Conservation (phyloP, 164 flowering plant genomes). For the Tetracentron sinense region DNA sequence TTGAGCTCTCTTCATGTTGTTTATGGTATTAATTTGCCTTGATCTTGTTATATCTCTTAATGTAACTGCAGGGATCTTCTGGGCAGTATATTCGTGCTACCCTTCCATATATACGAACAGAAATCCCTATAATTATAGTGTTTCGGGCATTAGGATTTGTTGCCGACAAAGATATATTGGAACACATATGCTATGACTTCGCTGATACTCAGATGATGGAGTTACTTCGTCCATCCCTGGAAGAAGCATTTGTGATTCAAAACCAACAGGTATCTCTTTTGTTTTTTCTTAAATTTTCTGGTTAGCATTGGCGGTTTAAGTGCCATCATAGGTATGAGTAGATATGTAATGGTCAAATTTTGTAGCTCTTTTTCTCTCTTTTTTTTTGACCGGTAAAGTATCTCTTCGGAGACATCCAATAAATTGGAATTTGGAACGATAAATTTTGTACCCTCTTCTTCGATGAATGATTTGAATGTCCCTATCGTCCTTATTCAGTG, state of each 20-base stretch:
- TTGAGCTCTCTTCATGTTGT: neutral
- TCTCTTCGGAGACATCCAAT: too few relatives aligned
- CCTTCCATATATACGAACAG: constrained; percentile 87
- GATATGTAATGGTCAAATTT: too few relatives aligned
- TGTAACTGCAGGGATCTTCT: constrained; percentile 69
- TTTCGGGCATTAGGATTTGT: constrained; percentile 95
- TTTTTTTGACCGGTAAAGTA: too few relatives aligned
- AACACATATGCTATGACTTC: constrained; percentile 87
- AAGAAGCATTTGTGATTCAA: constrained; percentile 97
- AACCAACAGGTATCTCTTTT: constrained; percentile 68
- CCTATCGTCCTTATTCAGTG: too few relatives aligned
- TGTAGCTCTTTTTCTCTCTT: too few relatives aligned
- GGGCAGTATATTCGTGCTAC: constrained; percentile 96
- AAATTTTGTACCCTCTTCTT: neutral
- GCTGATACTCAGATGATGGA: constrained; percentile 96
- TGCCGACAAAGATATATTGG: constrained; percentile 94
- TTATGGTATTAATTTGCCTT: neutral
- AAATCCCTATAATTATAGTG: constrained; percentile 92
- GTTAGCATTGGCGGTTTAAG: neutral
- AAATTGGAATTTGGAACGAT: neutral
- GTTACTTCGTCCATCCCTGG: constrained; percentile 86
- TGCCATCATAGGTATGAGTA: too few relatives aligned
- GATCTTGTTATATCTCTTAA: neutral
- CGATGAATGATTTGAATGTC: too few relatives aligned
- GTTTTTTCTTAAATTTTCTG: neutral